Conservation (phyloP, 1,284 basidiomycete genomes). For the Pseudozyma tsukubaensis region DNA sequence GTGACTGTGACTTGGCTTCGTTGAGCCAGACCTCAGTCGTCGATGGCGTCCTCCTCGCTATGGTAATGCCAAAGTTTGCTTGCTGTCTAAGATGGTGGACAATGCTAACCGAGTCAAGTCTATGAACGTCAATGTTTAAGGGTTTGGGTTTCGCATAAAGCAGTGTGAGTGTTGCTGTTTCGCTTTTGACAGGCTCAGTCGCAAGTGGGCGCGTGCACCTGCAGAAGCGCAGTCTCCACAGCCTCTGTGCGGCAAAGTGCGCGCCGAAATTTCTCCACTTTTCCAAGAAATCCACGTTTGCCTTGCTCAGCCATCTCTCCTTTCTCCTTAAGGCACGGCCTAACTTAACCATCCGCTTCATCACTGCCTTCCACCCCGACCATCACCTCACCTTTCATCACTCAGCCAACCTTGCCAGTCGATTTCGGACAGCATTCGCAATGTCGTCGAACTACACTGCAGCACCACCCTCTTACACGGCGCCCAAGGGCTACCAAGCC, state of each 20-base stretch:
- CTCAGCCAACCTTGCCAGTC: neutral
- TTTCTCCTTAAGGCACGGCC: too few relatives aligned
- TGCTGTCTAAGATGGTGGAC: too few relatives aligned
- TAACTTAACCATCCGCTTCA: too few relatives aligned
- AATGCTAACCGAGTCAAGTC: too few relatives aligned
- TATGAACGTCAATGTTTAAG: too few relatives aligned
- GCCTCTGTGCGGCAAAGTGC: neutral
- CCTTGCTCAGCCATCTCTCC: constrained; percentile 6
- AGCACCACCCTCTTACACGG: constrained; percentile 36
- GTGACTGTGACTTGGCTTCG: neutral
- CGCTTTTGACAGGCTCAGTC: too few relatives aligned
- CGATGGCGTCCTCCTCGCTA: too few relatives aligned
- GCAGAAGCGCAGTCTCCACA: neutral
- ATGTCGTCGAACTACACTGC: constrained; percentile 36
- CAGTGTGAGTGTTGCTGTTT: too few relatives aligned
- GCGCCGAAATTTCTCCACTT: constrained; percentile 10
- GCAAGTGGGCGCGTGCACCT: too few relatives aligned
- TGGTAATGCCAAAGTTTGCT: too few relatives aligned
- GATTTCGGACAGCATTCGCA: neutral
- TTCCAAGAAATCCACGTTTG: neutral
- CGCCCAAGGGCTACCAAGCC: constrained; percentile 39
- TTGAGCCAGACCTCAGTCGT: too few relatives aligned
- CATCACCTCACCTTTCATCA: constrained; percentile 2
- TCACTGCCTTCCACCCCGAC: neutral
- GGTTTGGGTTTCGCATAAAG: too few relatives aligned